These are phyloP conservation scores for Eucalyptus pauciflora DNA, from an alignment of 345 rosid species.

Conservation along the genomic window DNA sequence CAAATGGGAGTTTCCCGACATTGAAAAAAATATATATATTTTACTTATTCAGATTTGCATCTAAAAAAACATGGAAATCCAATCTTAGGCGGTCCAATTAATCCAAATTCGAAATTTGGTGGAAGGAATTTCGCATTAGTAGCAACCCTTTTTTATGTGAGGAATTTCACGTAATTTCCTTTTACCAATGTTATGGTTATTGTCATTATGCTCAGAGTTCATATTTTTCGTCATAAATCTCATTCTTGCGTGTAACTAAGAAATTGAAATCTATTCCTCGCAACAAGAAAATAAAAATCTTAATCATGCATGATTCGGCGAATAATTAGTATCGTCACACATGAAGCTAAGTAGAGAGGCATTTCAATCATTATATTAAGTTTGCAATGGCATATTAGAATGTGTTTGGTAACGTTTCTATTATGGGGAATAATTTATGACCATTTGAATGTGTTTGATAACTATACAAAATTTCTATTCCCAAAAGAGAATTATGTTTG, in stretches of 20 bases:
- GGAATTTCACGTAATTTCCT: not conserved
- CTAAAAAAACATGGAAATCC: no score
- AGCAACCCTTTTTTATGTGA: not conserved
- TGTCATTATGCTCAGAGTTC: not conserved
- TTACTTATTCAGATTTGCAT: no score
- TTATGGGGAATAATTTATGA: no score
- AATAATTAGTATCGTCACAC: not conserved
- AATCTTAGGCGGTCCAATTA: fast-evolving
- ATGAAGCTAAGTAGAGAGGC: not conserved
- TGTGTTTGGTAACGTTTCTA: no score
- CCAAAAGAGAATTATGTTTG: no score
- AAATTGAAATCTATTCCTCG: not conserved
- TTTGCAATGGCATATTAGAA: not conserved
- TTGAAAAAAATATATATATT: no score
- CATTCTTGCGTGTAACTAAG: not conserved
- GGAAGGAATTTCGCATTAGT: no score
- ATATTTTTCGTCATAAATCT: not conserved
- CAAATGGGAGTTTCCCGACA: no score
- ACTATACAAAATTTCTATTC: no score
- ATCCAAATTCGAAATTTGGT: no score
- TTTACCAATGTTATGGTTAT: not conserved
- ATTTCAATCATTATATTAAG: not conserved
- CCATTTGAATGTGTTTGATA: no score
- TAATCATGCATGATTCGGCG: not conserved
- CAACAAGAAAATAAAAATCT: not conserved